phyloP scores from a whole-genome alignment of 768 basidiomycete species.

The Suillus variegatus region DNA sequence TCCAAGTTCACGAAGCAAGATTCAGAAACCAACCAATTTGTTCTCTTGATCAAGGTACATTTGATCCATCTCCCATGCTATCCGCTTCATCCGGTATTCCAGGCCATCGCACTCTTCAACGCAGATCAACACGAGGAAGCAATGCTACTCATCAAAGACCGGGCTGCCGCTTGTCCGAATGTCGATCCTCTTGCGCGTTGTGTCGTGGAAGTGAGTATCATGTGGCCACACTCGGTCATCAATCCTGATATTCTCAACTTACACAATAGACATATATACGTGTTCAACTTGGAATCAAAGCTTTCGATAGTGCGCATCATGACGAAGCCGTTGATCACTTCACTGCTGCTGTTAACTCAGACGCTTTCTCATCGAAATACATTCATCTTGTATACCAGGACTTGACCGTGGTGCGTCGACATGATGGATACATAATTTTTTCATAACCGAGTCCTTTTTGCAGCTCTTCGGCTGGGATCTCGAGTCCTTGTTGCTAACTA shows the following conservation, averaged over 20 bases:
- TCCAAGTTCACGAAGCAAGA: background rate
- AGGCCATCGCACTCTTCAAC: background rate
- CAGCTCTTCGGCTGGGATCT: background rate
- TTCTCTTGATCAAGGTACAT: background rate
- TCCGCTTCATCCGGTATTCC: background rate
- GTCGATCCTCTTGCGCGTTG: background rate
- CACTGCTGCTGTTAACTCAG: background rate
- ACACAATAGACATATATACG: background rate
- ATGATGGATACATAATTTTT: no score
- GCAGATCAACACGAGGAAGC: background rate
- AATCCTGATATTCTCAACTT: no score
- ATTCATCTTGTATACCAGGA: background rate
- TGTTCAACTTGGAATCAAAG: background rate
- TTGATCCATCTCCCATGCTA: background rate
- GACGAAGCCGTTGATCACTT: background rate
- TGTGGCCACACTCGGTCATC: background rate
- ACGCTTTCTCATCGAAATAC: background rate
- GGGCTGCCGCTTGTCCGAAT: background rate
- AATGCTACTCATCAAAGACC: background rate
- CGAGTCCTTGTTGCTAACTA: background rate
- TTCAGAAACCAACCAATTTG: background rate
- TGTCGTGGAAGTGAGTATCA: background rate
- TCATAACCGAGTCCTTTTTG: background rate
- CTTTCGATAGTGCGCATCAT: background rate
- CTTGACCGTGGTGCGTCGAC: background rate